Percentiles rank a stretch among this genome's conserved stretches.
Conservation (phyloP, 805 yeast genomes). For the Myxozyma geophila region DNA sequence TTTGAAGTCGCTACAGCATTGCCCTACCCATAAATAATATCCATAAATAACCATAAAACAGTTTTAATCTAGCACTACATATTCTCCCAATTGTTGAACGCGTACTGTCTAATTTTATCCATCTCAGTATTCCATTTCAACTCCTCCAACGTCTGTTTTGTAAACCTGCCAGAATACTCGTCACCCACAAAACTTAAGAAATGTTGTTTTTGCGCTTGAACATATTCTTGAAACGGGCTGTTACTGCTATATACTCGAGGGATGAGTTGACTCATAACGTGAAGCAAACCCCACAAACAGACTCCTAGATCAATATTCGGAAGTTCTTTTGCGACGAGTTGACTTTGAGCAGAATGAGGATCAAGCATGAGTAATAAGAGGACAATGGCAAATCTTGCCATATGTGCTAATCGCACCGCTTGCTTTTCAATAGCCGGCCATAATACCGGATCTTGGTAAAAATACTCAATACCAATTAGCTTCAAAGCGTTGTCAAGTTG, state of each 20-base stretch:
- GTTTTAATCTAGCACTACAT: background rate
- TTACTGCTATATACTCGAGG: conserved; percentile 13
- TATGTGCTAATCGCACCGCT: conserved; percentile 18
- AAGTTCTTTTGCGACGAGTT: background rate
- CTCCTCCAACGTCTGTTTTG: background rate
- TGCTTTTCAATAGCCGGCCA: background rate
- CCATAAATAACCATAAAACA: too few relatives aligned
- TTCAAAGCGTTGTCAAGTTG: conserved; percentile 1
- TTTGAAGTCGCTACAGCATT: too few relatives aligned
- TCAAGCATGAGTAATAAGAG: background rate
- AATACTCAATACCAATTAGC: conserved; percentile 14
- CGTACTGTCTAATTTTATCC: conserved; percentile 7
- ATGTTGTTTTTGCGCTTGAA: background rate
- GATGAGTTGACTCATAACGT: background rate
- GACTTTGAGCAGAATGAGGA: background rate
- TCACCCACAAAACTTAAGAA: conserved; percentile 3
- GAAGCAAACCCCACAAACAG: conserved; percentile 19
- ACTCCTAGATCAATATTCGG: conserved; percentile 7
- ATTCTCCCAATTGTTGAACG: background rate
- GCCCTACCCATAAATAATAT: too few relatives aligned
- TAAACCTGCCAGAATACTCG: conserved; percentile 1
- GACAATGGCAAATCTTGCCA: conserved; percentile 13
- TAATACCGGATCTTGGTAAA: conserved; percentile 14
- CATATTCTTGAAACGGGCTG: background rate
- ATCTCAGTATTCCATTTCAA: conserved; percentile 14